Evolutionary conservation across 2,329 filamentous ascomycete genomes (phyloP), one percentile per base, ranked within the genome.

Genomic region (Karstenula rhodostoma): DNA sequence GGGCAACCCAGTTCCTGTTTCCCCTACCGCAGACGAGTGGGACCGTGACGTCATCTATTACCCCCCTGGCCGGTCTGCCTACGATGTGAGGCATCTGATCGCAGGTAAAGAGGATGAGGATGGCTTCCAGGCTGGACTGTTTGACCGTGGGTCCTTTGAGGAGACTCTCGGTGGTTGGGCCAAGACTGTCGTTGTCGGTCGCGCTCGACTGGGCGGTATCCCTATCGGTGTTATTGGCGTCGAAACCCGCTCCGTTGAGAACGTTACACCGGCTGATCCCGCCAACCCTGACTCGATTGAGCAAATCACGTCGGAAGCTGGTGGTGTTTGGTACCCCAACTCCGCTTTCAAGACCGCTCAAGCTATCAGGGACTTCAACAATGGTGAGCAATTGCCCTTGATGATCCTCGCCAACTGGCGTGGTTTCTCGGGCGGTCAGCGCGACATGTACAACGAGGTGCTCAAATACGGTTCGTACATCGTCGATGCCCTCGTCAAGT

Each of bases 381-480:
- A 96, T 68, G 95, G 95, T 78, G 95, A 99, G 83, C 95, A 99
- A 84, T 86, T 99, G 75, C 95, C 95, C 59, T 84, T 99, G 68
- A 98, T 99, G 93, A 99, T 99, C 77, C 89, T 99, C 66, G 95
- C 95, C 82, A 99, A 99, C 87, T 99, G 95, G 95, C 90, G 95
- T 89, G 95, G 95, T 85, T 99, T 99, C 92, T 99, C 95, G 69
- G 95, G 95, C 84, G 95, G 95, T 67, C 95, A 99, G 83, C 93
- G 94, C 71, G 95, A 99, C 82, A 99, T 99, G 95, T 99, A 96
- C 89, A 97, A 98, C 83, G 95, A 99, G 83, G 95, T 99, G 17
- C 89, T 99, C 81, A 99, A 99, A 86, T 99, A 99, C 76, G 95
- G 95, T 77, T 97, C 94, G 19, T 98, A 95, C 86, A 99, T 99